Evolutionary conservation across 108 stramenopile species (phyloP).

Genomic region (Cyclotella sp.): DNA sequence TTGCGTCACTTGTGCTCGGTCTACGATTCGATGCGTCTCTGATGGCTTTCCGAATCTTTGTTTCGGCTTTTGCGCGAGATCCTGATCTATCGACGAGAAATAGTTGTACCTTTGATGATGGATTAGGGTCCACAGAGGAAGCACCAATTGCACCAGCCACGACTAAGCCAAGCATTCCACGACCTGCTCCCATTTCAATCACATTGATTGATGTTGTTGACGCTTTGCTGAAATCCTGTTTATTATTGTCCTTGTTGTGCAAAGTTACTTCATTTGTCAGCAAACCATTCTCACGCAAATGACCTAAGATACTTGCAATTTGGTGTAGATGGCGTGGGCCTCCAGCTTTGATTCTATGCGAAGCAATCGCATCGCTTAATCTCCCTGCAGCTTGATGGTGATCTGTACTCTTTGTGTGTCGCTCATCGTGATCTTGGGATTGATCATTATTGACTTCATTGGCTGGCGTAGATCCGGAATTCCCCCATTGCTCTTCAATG

Average conservation of each 20-base stretch:
- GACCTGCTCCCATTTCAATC: conserved; percentile 88
- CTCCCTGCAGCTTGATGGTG: conserved; percentile 1
- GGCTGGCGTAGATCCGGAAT: neutral
- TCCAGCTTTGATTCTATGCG: conserved; percentile 70
- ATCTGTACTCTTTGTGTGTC: neutral
- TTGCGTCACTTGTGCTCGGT: conserved; percentile 1
- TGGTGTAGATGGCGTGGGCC: conserved; percentile 76
- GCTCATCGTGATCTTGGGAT: conserved; percentile 1
- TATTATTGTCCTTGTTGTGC: neutral
- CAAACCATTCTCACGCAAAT: conserved; percentile 56
- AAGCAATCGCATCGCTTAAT: conserved; percentile 41
- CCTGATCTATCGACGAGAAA: conserved; percentile 81
- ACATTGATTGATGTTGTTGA: conserved; percentile 13
- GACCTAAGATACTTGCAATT: conserved; percentile 79
- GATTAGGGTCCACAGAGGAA: conserved; percentile 4
- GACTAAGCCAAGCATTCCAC: conserved; percentile 81
- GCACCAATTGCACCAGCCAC: conserved; percentile 64
- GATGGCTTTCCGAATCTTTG: conserved; percentile 57
- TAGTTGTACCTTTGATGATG: conserved; percentile 54
- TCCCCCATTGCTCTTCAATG: conserved; percentile 50
- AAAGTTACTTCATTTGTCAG: conserved; percentile 24
- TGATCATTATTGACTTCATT: neutral
- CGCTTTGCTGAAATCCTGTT: neutral
- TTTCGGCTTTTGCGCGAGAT: conserved; percentile 84
- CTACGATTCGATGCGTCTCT: neutral